Evolutionary conservation across 805 yeast genomes (phyloP), one percentile per base, ranked within the genome.

Genomic region (Lachancea nothofagi): DNA sequence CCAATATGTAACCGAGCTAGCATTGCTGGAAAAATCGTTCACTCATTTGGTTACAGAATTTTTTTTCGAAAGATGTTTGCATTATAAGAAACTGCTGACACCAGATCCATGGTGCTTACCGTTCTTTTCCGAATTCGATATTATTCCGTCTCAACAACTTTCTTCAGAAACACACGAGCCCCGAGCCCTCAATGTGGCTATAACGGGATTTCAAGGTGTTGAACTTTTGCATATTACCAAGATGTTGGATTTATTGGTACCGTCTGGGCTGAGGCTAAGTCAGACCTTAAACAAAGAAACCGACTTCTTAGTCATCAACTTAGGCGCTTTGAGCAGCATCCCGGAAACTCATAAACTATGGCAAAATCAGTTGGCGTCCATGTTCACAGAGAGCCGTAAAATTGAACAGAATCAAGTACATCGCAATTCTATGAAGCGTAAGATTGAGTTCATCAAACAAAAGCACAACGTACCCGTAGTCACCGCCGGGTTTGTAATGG

Each of bases 151-250:
- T 28, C 37, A 20, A 8, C 27, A 35, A 2, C 23, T 38, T n/a
- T 10, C 12, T 8, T 18, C 26, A 20, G 17, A 29, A 3, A 22
- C 14, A 12, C 7, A 25, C 10, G 22, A 15, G 10, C 38, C 29
- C 32, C 4, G 49, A 54, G 32, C 31, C 37, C 17, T 59, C 48
- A 36, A 46, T 62, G 38, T 82, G 3, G 70, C 82, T 45, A 67
- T 82, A 2, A 74, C 86, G 3, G 95, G 95, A 3, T 86, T 81
- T 56, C 71, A 78, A 15, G 95, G 94, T 0, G 77, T 83, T 20
- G 94, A 86, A 58, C 62, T 77, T 13, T 62, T 83, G 29, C 95
- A 86, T 60, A 54, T 83, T 9, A 76, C 74, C 7, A 82, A 83
- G 53, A 67, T 90, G 31, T 67, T 86, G 7, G 51, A 64, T 14